Conservation (phyloP, 2,329 filamentous ascomycete genomes). For the Plenodomus lindquistii region DNA sequence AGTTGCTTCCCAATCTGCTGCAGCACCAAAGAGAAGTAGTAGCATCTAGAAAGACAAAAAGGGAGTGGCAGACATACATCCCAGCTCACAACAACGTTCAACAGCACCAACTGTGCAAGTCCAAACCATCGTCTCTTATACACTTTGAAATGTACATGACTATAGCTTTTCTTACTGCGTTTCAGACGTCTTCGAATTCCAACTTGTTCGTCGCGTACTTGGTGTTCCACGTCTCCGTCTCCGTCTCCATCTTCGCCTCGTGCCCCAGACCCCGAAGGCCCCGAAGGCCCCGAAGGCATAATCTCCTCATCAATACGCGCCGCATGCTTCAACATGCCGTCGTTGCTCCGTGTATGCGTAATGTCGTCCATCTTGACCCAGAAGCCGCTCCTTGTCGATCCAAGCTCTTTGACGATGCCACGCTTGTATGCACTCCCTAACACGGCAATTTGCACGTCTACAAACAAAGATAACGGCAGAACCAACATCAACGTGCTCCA, state of each 20-base stretch:
- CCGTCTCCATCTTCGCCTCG: too few species aligned
- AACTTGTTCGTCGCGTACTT: conserved; percentile 1
- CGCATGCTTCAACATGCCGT: conserved; percentile 17
- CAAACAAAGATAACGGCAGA: not conserved
- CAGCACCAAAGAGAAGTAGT: not conserved
- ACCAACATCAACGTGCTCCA: too few species aligned
- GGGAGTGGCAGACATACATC: conserved; percentile 68
- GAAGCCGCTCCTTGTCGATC: not conserved
- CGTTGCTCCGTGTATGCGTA: conserved; percentile 12
- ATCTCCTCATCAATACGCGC: conserved; percentile 5
- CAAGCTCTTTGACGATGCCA: not conserved
- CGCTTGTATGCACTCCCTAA: not conserved
- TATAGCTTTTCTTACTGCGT: conserved; percentile 26
- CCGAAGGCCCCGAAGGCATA: not conserved
- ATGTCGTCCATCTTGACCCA: conserved; percentile 29
- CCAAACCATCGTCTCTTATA: conserved; percentile 93
- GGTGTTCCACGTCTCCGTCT: conserved; percentile 5
- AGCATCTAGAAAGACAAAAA: not conserved
- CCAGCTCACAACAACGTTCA: conserved; percentile 95
- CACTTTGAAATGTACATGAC: conserved; percentile 50
- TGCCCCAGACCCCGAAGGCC: too few species aligned
- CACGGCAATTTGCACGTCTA: not conserved
- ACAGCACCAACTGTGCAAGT: conserved; percentile 75
- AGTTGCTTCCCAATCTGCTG: not conserved
- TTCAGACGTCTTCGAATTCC: not conserved